Percentiles rank a stretch among this genome's conserved stretches.
Conservation (phyloP, 345 rosid species). For the Raphanus sativus region DNA sequence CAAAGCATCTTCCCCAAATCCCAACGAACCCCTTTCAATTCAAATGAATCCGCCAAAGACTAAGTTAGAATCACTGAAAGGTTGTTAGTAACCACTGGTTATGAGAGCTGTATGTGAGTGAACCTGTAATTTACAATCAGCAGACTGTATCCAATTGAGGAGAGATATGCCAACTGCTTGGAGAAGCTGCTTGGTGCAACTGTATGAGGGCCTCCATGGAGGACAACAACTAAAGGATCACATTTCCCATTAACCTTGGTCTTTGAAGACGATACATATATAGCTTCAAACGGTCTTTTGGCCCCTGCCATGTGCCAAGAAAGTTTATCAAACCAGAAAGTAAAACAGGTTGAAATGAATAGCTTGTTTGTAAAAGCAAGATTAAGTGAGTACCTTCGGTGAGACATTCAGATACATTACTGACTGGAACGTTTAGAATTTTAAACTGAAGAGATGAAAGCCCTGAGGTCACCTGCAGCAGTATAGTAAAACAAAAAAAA, state of each 20-base stretch:
- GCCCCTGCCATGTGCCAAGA: background rate
- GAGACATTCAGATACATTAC: constrained; percentile 51
- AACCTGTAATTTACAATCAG: constrained; percentile 91
- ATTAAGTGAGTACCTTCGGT: constrained; percentile 51
- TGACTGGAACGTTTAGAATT: constrained; percentile 67
- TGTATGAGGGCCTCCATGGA: constrained; percentile 95
- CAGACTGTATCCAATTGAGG: constrained; percentile 76
- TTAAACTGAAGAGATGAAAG: constrained; percentile 53
- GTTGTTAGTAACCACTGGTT: constrained; percentile 46
- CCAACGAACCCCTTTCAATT: constrained; percentile 61
- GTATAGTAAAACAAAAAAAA: constrained; percentile 3
- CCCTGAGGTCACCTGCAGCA: constrained; percentile 53
- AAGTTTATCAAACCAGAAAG: background rate
- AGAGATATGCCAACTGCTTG: constrained; percentile 65
- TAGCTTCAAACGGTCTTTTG: constrained; percentile 55
- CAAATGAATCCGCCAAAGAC: background rate
- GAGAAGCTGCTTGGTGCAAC: constrained; percentile 60
- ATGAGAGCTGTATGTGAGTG: constrained; percentile 9
- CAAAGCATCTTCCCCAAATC: constrained; percentile 96
- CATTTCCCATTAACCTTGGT: constrained; percentile 43
- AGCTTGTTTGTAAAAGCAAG: constrained; percentile 40
- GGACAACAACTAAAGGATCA: constrained; percentile 71
- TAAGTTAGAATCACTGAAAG: background rate
- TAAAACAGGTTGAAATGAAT: background rate
- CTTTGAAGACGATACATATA: constrained; percentile 65